These are phyloP conservation scores for Zychaea mexicana DNA, from an alignment of 371 early-diverging fungal species.

Conservation along the genomic window DNA sequence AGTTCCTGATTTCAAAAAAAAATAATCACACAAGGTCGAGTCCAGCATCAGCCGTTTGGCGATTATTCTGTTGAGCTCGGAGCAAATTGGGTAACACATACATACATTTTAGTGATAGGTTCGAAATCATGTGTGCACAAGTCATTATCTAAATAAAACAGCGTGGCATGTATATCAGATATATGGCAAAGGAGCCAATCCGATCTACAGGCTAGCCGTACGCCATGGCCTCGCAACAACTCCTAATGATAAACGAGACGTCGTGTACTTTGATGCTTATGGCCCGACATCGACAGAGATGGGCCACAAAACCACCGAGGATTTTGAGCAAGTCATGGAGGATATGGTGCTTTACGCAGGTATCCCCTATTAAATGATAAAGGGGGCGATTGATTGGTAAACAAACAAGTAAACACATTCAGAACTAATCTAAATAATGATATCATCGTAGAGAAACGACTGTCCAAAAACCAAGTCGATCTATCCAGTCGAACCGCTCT, in stretches of 20 bases:
- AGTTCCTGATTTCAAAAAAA: no score
- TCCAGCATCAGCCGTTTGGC: constrained; percentile 38
- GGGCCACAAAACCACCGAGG: constrained; percentile 15
- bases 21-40: constrained; percentile 29
- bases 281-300: constrained; percentile 18
- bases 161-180: constrained; percentile 38
- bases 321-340: constrained; percentile 27
- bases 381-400: no score
- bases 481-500: constrained; percentile 41
- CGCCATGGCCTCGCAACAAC: constrained; percentile 34
- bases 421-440: background rate
- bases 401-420: no score
- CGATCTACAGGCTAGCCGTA: constrained; percentile 36
- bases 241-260: constrained; percentile 41
- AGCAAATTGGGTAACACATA: constrained; percentile 47
- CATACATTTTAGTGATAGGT: background rate
- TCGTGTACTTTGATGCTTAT: constrained; percentile 35
- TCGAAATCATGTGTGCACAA: background rate
- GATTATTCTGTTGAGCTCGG: constrained; percentile 39
- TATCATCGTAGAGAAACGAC: constrained; percentile 24
- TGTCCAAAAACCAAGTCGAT: constrained; percentile 35
- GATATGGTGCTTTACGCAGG: constrained; percentile 38
- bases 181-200: constrained; percentile 50
- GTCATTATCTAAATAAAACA: no score
- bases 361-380: background rate